These are phyloP conservation scores for Anisogramma anomala DNA, from an alignment of 2,329 filamentous ascomycete genomes.

Conservation along the genomic window DNA sequence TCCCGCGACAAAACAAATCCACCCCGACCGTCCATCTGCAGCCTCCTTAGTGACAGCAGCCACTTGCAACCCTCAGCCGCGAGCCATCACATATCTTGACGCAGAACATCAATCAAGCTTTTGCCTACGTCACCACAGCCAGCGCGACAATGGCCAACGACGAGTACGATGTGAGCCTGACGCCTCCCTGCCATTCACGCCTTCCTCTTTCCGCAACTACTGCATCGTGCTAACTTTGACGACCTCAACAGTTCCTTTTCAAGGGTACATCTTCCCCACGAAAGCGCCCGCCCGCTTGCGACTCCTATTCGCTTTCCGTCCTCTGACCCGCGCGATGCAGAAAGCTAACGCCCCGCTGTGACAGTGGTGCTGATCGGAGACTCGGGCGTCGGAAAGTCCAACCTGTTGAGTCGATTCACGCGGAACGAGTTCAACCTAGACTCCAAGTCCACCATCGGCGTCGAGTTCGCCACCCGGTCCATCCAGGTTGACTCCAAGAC, in stretches of 20 bases:
- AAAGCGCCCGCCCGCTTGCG: conserved; percentile 10
- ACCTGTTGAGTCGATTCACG: conserved; percentile 97
- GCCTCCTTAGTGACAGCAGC: conserved; percentile 1
- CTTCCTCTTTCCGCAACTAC: conserved; percentile 17
- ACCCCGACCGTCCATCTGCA: background rate
- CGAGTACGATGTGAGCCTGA: conserved; percentile 87
- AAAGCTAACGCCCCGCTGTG: conserved; percentile 18
- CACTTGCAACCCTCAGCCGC: conserved; percentile 19
- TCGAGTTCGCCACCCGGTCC: conserved; percentile 96
- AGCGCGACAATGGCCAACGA: conserved; percentile 84
- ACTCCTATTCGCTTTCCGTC: conserved; percentile 15
- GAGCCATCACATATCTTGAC: conserved; percentile 14
- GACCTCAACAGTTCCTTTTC: conserved; percentile 74
- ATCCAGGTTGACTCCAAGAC: conserved; percentile 99
- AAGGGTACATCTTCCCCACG: conserved; percentile 55
- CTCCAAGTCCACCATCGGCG: conserved; percentile 98
- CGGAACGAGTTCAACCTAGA: conserved; percentile 99
- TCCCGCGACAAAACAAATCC: conserved; percentile 3
- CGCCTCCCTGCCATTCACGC: conserved; percentile 17
- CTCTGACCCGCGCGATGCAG: conserved; percentile 22
- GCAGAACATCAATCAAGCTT: conserved; percentile 11
- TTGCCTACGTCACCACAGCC: conserved; percentile 18
- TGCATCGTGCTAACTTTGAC: conserved; percentile 22
- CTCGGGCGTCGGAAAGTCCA: conserved; percentile 98
- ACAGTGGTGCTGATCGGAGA: conserved; percentile 97